Evolutionary conservation across 2,329 filamentous ascomycete species (phyloP), one percentile per base, ranked within the genome.

Genomic region (Sporothrix inflata): DNA sequence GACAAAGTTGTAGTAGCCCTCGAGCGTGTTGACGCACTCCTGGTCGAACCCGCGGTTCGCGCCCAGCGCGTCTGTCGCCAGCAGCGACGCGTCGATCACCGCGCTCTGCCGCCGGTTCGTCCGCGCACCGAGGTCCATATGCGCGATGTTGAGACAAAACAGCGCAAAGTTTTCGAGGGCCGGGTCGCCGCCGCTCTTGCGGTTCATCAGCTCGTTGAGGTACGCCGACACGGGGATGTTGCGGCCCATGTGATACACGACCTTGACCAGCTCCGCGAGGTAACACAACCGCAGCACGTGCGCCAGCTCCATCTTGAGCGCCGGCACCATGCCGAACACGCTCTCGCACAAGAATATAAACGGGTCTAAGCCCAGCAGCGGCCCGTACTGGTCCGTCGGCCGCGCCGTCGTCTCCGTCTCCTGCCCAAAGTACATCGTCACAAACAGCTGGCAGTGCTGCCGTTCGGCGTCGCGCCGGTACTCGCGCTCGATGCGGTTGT

Each of bases 261-360:
- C 90, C 82, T 97, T 97, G 73, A 97, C 89, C 72, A 99, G 89
- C 81, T 99, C 96, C 2, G 93, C 93, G 71, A 97, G 86, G 79
- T 97, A 98, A 82, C 94, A 98, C 61, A 98, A 84, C 49, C 92
- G 90, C 67, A 98, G 82, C 69, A 98, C 81, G 79, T 97, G 92
- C 53, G 91, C 88, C 55, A 97, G 89, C 71, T 97, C 92, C 51
- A 93, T 86, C 53, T 88, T 84, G 38, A 94, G 87, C 1, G 90
- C 86, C 9, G 91, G 87, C 7, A 88, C 86, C 21, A 97, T 80
- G 71, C 90, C 91, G 69, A 94, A 88, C 0, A 92, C 89, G 77
- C 89, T 91, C 79, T 97, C 92, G 16, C 92, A 90, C 70, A 98
- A 83, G 81, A 98, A 97, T 2, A 92, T 82, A 79, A 97, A 97